Percentiles rank a stretch among this genome's conserved stretches.
Evolutionary conservation across 176 grass and related monocot species (phyloP).

Genomic region (Aegilops longissima): DNA sequence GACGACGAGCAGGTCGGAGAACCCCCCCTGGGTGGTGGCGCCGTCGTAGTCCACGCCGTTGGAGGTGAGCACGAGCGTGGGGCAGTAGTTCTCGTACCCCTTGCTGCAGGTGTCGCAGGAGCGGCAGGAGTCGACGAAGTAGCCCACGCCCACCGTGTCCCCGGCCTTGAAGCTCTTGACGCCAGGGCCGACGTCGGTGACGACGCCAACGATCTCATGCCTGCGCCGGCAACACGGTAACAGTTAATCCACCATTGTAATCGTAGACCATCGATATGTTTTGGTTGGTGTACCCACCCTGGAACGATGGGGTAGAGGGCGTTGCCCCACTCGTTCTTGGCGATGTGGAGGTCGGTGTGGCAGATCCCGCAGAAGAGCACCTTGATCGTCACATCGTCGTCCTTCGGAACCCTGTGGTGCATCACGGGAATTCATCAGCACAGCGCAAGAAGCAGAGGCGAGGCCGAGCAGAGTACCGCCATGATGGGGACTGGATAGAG

Average conservation of each 20-base stretch:
- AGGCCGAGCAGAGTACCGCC: not conserved
- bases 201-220: slow-evolving; percentile 51
- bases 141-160: slow-evolving; percentile 55
- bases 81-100: slow-evolving; percentile 53
- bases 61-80: slow-evolving; percentile 27
- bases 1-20: slow-evolving; percentile 43
- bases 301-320: slow-evolving; percentile 49
- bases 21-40: slow-evolving; percentile 38
- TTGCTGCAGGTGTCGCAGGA: slow-evolving; percentile 36
- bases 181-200: slow-evolving; percentile 30
- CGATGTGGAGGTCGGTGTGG: slow-evolving; percentile 50
- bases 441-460: not conserved
- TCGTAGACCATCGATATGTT: not conserved
- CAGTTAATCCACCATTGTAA: not conserved
- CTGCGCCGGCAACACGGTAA: not conserved
- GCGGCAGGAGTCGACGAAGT: slow-evolving; percentile 43
- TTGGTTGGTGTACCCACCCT: slow-evolving; percentile 17
- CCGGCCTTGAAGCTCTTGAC: slow-evolving; percentile 48
- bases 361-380: slow-evolving; percentile 51
- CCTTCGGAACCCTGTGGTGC: slow-evolving; percentile 7
- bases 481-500: not conserved
- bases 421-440: not conserved
- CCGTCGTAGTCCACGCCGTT: slow-evolving; percentile 33
- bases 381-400: slow-evolving; percentile 46
- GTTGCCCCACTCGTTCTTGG: slow-evolving; percentile 53